phyloP scores from a whole-genome alignment of 2,329 filamentous ascomycete species.

The Hypoxylon sp. region DNA sequence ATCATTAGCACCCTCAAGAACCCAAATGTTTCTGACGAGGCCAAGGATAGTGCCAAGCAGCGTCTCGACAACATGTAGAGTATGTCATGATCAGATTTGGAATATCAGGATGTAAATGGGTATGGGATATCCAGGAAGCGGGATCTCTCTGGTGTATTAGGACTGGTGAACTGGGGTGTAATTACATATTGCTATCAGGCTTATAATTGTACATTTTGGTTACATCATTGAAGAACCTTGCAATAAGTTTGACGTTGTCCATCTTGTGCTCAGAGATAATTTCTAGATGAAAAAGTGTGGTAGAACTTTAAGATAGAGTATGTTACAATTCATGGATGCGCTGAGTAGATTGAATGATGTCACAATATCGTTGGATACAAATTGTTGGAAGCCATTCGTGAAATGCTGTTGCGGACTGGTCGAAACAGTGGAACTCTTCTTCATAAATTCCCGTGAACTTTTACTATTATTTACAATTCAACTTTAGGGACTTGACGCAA shows the following conservation, averaged over 20 bases:
- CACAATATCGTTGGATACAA: too few species aligned
- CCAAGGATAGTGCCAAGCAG: conserved; percentile 69
- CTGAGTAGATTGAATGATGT: not conserved
- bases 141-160: not conserved
- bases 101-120: not conserved
- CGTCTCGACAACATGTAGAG: conserved; percentile 61
- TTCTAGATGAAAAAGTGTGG: too few species aligned
- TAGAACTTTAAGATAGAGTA: too few species aligned
- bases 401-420: not conserved
- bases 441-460: not conserved
- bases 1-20: conserved; percentile 65
- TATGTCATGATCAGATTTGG: too few species aligned
- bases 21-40: conserved; percentile 69
- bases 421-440: not conserved
- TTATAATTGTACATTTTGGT: not conserved
- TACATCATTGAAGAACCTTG: not conserved
- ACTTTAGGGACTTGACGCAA: not conserved
- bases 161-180: not conserved
- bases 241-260: too few species aligned
- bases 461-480: not conserved
- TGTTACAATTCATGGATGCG: not conserved
- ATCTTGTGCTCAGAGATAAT: too few species aligned
- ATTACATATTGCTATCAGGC: not conserved
- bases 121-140: not conserved
- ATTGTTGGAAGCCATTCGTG: not conserved